phyloP scores from a whole-genome alignment of 116 monocot genomes.

The Cymodocea nodosa region DNA sequence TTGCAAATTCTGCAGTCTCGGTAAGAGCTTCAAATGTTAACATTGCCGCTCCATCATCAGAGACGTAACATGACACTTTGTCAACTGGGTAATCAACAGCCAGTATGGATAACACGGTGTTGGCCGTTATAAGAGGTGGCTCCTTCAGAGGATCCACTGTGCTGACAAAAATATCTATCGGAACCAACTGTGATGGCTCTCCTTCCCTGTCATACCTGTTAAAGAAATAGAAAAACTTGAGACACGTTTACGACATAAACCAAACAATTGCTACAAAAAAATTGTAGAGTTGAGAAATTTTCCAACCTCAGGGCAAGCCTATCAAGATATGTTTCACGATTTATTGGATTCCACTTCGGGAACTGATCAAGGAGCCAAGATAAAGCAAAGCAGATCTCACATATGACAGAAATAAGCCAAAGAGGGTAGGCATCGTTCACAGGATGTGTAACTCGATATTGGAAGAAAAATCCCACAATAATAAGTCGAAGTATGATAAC shows the following conservation, averaged over 20 bases:
- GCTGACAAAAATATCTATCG: too few species aligned
- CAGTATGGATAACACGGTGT: too few species aligned
- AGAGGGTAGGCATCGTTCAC: slow-evolving; percentile 21
- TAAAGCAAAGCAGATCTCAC: slow-evolving; percentile 28
- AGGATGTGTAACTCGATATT: slow-evolving; percentile 41
- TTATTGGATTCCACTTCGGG: slow-evolving; percentile 48
- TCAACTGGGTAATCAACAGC: too few species aligned
- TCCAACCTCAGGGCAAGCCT: slow-evolving; percentile 35
- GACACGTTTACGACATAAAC: not conserved
- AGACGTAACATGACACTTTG: too few species aligned
- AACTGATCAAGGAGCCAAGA: slow-evolving; percentile 58
- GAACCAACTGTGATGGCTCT: too few species aligned
- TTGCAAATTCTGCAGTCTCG: slow-evolving; percentile 36
- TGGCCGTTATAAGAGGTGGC: too few species aligned
- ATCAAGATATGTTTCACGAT: slow-evolving; percentile 51
- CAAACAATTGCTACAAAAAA: not conserved
- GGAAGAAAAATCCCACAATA: slow-evolving; percentile 50
- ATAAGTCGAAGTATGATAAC: slow-evolving; percentile 53
- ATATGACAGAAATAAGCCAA: too few species aligned
- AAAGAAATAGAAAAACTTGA: not conserved
- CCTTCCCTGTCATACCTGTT: too few species aligned
- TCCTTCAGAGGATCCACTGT: too few species aligned
- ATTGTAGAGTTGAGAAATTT: not conserved
- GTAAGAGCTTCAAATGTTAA: slow-evolving; percentile 29
- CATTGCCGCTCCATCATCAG: too few species aligned